Evolutionary conservation across 1,284 basidiomycete species (phyloP), one percentile per base, ranked within the genome.

Genomic region (Moesziomyces parantarcticus): DNA sequence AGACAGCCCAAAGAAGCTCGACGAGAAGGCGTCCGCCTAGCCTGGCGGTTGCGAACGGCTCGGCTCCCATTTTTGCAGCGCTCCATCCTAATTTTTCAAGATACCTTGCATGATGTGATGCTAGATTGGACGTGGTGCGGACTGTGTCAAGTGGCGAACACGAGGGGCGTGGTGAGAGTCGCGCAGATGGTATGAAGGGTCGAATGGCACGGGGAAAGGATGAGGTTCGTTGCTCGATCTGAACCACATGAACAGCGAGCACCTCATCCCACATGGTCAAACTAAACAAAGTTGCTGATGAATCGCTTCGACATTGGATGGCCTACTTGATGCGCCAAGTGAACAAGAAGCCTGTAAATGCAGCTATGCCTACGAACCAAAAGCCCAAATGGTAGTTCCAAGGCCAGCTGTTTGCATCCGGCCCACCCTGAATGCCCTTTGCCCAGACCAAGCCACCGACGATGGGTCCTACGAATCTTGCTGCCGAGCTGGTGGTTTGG

Each of bases 381-480:
- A 83, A 83, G 14, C 81, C 81, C 2, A 79, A 23, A 51, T 80
- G 75, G 49, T 75, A 83, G 53, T 82, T 82, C 25, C 76, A 80
- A 10, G 81, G 81, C 77, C 77, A 83, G 11, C 49, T 14, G 21
- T 76, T 66, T 0, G 36, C 53, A 0, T 72, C 59, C 8, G 58
- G 60, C 0, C 76, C 79, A 7, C 75, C 78, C 8, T 76, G 58
- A 36, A 82, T 81, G 16, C 78, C 78, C 26, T 71, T 68, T 14
- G 77, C 81, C 79, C 80, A 82, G 5, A 84, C 71, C 26, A 82
- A 51, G 50, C 84, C 84, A 4, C 81, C 80, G 5, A 81, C 34
- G 43, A 82, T 76, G 22, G 81, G 81, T 1, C 85, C 85, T 13
- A 85, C 70, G 65, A 85, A 85, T 36, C 85, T 78, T 0, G 85